phyloP scores from a whole-genome alignment of 148 eudicot genomes.

The Hydrangea macrophylla region DNA sequence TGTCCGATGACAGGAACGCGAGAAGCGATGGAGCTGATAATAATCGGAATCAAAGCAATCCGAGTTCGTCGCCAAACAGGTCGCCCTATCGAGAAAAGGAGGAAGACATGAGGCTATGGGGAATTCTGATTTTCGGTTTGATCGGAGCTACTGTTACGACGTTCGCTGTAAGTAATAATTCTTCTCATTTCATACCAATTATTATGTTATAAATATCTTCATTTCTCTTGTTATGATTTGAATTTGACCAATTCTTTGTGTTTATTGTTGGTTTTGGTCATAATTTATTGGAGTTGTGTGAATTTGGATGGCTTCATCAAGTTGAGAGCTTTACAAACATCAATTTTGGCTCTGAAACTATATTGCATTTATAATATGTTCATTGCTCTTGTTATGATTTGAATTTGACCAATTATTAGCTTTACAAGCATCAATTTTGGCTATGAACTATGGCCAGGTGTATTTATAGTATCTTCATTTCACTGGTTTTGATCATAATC shows the following conservation, averaged over 20 bases:
- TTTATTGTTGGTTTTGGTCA: neutral
- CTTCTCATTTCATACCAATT: neutral
- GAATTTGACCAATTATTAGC: too few relatives aligned
- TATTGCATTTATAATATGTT: too few relatives aligned
- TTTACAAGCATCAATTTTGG: too few relatives aligned
- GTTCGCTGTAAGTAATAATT: constrained; percentile 46
- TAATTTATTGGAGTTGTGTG: neutral
- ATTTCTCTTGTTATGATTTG: neutral
- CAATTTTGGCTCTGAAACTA: too few relatives aligned
- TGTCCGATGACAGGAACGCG: constrained; percentile 14
- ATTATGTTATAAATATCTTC: neutral
- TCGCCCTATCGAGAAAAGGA: constrained; percentile 27
- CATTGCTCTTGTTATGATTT: too few relatives aligned
- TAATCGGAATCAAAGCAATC: constrained; percentile 9
- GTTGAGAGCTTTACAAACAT: too few relatives aligned
- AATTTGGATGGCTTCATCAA: too few relatives aligned
- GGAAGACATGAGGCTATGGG: constrained; percentile 52
- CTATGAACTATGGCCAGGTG: too few relatives aligned
- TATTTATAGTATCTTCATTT: too few relatives aligned
- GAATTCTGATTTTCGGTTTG: constrained; percentile 59
- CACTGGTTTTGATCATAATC: too few relatives aligned
- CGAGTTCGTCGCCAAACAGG: constrained; percentile 17
- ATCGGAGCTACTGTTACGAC: constrained; percentile 81
- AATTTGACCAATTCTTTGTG: neutral
- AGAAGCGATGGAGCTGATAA: constrained; percentile 16